Evolutionary conservation across 1,139 yeast species (phyloP).

Genomic region (Protomyces macrosporus): DNA sequence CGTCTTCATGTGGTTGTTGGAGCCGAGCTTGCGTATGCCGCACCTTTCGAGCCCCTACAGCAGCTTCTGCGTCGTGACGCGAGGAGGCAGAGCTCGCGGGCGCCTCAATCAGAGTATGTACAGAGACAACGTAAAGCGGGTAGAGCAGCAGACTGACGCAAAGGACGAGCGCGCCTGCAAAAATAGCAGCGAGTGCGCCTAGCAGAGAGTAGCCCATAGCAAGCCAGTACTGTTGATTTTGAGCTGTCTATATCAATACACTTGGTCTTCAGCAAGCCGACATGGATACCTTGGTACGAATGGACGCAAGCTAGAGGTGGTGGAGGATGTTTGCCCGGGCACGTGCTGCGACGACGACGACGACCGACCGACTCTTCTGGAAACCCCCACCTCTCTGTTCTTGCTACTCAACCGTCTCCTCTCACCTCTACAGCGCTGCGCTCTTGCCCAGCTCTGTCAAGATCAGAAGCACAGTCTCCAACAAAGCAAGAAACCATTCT

Average conservation of each 20-base stretch:
- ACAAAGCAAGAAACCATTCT: neutral
- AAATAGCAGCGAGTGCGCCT: no score
- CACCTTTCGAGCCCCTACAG: neutral
- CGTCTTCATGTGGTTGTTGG: neutral
- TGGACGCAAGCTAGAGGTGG: no score
- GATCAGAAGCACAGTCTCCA: neutral
- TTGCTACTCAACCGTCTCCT: no score
- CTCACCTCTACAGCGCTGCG: neutral
- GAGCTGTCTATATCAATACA: neutral
- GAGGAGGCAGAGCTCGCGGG: neutral
- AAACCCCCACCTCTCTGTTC: no score
- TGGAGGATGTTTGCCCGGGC: no score
- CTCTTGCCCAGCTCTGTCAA: neutral
- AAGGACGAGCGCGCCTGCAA: neutral
- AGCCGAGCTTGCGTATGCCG: neutral
- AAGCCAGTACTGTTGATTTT: neutral
- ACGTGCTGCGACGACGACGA: no score
- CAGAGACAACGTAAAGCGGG: constrained; percentile 6
- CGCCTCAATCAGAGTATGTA: constrained; percentile 12
- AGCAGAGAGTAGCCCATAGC: neutral
- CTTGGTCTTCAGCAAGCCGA: neutral
- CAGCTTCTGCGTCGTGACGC: neutral
- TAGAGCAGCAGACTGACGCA: neutral
- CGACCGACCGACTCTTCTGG: no score
- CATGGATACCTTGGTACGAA: no score